Evolutionary conservation across 129 eudicot genomes (phyloP).

Genomic region (Centaurea solstitialis): DNA sequence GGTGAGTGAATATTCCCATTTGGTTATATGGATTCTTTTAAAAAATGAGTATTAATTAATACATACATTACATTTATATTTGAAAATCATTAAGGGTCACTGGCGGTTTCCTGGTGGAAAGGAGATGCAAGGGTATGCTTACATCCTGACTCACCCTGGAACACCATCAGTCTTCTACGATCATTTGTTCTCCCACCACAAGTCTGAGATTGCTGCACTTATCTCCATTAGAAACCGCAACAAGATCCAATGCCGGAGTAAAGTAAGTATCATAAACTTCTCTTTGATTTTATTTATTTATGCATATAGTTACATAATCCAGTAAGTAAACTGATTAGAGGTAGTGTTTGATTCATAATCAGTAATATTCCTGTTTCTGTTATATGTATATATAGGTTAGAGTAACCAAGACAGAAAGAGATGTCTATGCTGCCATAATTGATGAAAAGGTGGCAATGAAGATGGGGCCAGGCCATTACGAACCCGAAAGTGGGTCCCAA

Average conservation of each 20-base stretch:
- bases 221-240: slow-evolving; percentile 72
- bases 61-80: not conserved
- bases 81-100: slow-evolving; percentile 67
- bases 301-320: no score
- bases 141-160: slow-evolving; percentile 96
- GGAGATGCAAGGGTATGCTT: slow-evolving; percentile 99
- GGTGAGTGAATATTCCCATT: slow-evolving; percentile 37
- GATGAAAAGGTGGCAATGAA: slow-evolving; percentile 89
- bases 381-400: slow-evolving; percentile 44
- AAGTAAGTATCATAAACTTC: no score
- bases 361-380: no score
- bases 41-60: no score
- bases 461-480: slow-evolving; percentile 92
- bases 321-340: not conserved
- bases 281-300: no score
- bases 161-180: slow-evolving; percentile 96
- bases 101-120: slow-evolving; percentile 99
- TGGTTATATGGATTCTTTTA: no score
- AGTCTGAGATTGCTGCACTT: slow-evolving; percentile 60
- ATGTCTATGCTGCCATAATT: slow-evolving; percentile 86
- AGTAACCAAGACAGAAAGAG: slow-evolving; percentile 76
- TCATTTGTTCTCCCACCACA: slow-evolving; percentile 70
- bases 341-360: not conserved
- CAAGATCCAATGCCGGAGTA: slow-evolving; percentile 86
- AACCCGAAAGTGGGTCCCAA: slow-evolving; percentile 62